These are phyloP conservation scores for Sugiyamaella novakii DNA, from an alignment of 1,139 yeast species.

Conservation along the genomic window DNA sequence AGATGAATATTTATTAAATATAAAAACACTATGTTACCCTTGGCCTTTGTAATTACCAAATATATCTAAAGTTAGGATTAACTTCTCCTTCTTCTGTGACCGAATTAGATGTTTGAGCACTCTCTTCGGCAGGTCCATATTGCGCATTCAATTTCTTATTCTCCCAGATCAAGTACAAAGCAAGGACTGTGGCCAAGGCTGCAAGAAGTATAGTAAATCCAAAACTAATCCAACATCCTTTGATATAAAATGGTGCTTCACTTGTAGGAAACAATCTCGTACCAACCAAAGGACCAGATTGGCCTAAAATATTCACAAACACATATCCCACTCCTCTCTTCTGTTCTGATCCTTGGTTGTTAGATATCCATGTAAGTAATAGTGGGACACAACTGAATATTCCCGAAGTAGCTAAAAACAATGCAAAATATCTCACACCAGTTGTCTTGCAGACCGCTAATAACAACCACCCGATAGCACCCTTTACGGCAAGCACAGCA, in stretches of 20 bases:
- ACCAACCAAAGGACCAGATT: conserved; percentile 39
- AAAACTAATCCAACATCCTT: conserved; percentile 34
- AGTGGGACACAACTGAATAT: conserved; percentile 35
- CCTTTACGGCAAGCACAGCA: conserved; percentile 26
- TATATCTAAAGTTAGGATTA: conserved; percentile 28
- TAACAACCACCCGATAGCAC: conserved; percentile 35
- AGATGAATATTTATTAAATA: background rate
- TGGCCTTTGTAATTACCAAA: conserved; percentile 22
- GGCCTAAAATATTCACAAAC: conserved; percentile 36
- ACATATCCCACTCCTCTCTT: conserved; percentile 35
- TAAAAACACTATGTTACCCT: background rate
- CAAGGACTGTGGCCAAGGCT: conserved; percentile 26
- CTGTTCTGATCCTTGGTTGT: conserved; percentile 38
- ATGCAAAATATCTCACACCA: conserved; percentile 35
- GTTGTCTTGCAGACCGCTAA: conserved; percentile 31
- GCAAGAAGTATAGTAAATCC: conserved; percentile 31
- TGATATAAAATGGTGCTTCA: conserved; percentile 34
- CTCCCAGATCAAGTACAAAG: conserved; percentile 27
- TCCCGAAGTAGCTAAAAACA: conserved; percentile 36
- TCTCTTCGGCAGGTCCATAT: conserved; percentile 28
- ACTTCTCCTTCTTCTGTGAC: conserved; percentile 26
- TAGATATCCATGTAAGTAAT: conserved; percentile 36
- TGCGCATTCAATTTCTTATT: conserved; percentile 32
- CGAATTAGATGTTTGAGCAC: conserved; percentile 21
- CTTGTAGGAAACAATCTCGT: conserved; percentile 36